Base-by-base conservation (phyloP, 1,284 basidiomycete genomes). In the Rhodotorula sp. region DNA sequence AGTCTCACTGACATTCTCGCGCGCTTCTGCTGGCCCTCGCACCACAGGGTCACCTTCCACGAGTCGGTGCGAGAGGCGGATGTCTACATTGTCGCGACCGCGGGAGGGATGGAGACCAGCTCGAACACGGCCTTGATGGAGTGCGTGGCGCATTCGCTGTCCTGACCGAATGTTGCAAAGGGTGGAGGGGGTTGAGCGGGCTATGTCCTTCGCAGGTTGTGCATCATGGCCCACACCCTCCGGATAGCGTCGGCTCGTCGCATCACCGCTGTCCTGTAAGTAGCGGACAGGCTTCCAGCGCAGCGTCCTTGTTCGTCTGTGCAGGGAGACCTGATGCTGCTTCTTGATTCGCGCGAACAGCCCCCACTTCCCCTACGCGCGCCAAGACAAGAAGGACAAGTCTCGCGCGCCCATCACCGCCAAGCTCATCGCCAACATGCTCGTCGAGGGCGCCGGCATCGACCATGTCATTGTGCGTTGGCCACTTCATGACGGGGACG, bases 331-430 rank as follows among this genome's bases (percentile, higher is more conserved):
- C 22, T 49, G 30, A 11, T 27, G 48, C 0, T 13, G 13, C 15
- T 15, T 15, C 3, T 4, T 15, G 24, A 29, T 6, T 58, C 36
- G 10, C 1, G 7, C 10, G 17, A 9, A 30, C 75, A 86, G 96
- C 66, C 94, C 94, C 56, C 86, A 96, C 62, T 97, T 94, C 82
- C 93, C 93, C 27, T 97, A 97, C 81, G 88, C 94, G 34, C 86
- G 94, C 57, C 94, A 99, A 82, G 96, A 99, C 84, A 99, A 99
- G 82, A 99, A 99, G 83, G 96, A 99, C 86, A 99, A 99, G 84
- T 94, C 91, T 76, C 87, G 96, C 64, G 96, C 96, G 27, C 96
- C 96, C 55, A 99, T 99, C 79, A 95, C 95, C 6, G 96, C 96
- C 61, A 99, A 99, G 81, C 87, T 99, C 46, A 93, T 99, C 32